Evolutionary conservation across 2,329 filamentous ascomycete genomes (phyloP), one percentile per base, ranked within the genome.

Genomic region (Phyllosticta citrichinensis): DNA sequence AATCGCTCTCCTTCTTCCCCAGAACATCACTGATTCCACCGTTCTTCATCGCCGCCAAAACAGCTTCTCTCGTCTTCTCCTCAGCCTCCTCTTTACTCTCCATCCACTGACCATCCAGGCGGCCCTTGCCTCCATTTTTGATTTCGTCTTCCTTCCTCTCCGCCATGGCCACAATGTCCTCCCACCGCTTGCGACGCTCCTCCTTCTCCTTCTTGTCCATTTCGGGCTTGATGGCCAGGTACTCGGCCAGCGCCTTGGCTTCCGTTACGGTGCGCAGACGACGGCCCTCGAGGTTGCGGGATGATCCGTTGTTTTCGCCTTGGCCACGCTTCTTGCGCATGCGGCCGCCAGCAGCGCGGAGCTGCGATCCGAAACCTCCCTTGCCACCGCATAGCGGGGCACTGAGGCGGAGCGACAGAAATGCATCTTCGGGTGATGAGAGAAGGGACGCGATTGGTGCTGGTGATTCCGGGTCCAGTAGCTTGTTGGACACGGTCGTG

Each of bases 121-220:
- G 77, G 19, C 77, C 79, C 75, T 72, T 81, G 59, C 86, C 84
- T 10, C 89, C 91, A 63, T 86, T 85, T 73, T 84, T 87, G 57
- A 97, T 83, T 69, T 96, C 92, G 40, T 91, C 87, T 68, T 96
- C 88, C 66, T 86, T 87, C 64, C 85, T 83, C 72, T 97, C 93
- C 0, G 94, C 87, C 62, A 87, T 81, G 56, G 93, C 88, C 12
- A 97, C 87, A 60, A 97, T 88, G 69, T 92, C 84, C 73, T 96
- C 87, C 91, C 91, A 96, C 55, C 92, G 80, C 73, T 88, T 85
- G 54, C 88, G 83, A 55, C 91, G 84, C 74, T 88, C 87, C 71
- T 97, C 92, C 69, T 91, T 93, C 73, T 97, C 91, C 71, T 90
- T 90, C 74, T 87, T 86, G 65, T 97, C 94, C 93, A 99, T 97